These are phyloP conservation scores for Aspergillus ellipticus DNA, from an alignment of 495 filamentous ascomycete species.

Conservation along the genomic window DNA sequence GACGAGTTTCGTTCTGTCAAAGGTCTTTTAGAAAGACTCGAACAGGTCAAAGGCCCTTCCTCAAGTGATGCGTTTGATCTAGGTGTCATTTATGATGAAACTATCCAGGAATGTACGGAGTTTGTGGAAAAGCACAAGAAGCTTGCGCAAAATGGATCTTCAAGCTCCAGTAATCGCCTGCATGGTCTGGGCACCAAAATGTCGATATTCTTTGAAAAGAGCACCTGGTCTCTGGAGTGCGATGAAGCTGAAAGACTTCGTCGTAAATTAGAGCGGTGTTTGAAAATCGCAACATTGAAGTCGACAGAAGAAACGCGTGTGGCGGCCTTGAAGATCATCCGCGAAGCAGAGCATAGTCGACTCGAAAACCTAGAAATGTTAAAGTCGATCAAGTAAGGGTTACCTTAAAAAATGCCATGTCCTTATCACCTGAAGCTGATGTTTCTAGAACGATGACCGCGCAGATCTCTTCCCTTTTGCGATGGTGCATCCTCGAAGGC, in stretches of 20 bases:
- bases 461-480: constrained; percentile 11
- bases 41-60: neutral
- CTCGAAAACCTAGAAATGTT: constrained; percentile 8
- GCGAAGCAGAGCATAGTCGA: constrained; percentile 1
- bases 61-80: constrained; percentile 5
- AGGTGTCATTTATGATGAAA: constrained; percentile 1
- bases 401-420: neutral
- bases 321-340: constrained; percentile 1
- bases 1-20: constrained; percentile 8
- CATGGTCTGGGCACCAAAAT: neutral
- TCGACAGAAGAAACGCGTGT: constrained; percentile 5
- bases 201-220: constrained; percentile 2
- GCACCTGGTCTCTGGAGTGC: constrained; percentile 10
- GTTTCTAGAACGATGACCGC: constrained; percentile 8
- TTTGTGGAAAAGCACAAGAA: constrained; percentile 5
- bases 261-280: constrained; percentile 4
- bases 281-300: constrained; percentile 12
- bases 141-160: neutral
- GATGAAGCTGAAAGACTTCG: constrained; percentile 10
- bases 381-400: constrained; percentile 7
- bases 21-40: neutral
- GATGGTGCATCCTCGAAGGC: constrained; percentile 6
- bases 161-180: neutral
- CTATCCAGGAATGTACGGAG: constrained; percentile 3
- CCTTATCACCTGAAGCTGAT: neutral